Conservation (phyloP, 2,329 filamentous ascomycete genomes). For the Beauveria pseudobassiana region DNA sequence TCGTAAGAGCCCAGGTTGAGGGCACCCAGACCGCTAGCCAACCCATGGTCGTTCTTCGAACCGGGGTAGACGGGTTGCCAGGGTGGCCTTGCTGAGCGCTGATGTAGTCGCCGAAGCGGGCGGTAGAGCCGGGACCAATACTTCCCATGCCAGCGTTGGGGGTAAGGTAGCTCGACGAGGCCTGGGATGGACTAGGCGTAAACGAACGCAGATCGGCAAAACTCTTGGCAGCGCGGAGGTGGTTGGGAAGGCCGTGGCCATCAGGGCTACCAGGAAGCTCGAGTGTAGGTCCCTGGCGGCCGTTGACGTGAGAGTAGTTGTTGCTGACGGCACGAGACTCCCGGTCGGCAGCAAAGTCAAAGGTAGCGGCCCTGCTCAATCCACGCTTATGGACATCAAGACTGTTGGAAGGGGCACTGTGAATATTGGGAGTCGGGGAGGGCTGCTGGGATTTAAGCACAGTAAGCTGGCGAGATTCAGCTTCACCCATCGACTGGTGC, state of each 20-base stretch:
- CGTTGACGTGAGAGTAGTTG: conserved; percentile 64
- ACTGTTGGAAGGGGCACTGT: conserved; percentile 54
- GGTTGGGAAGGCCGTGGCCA: conserved; percentile 56
- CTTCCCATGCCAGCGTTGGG: conserved; percentile 44
- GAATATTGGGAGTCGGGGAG: conserved; percentile 46
- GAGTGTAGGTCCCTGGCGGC: conserved; percentile 77
- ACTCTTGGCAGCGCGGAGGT: conserved; percentile 88
- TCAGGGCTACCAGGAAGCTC: conserved; percentile 78
- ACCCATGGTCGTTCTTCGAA: conserved; percentile 29
- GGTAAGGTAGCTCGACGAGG: conserved; percentile 66
- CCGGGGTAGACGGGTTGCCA: conserved; percentile 30
- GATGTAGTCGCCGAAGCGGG: conserved; percentile 40
- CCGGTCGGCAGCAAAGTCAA: conserved; percentile 82
- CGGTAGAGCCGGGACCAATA: conserved; percentile 33
- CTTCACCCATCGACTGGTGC: conserved; percentile 82
- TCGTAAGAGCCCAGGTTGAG: conserved; percentile 47
- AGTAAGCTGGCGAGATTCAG: conserved; percentile 82
- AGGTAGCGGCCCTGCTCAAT: conserved; percentile 90
- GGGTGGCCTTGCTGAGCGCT: conserved; percentile 28
- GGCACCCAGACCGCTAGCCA: conserved; percentile 42
- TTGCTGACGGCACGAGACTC: conserved; percentile 58
- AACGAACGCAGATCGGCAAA: conserved; percentile 93
- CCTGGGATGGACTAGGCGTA: conserved; percentile 85
- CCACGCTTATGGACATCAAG: conserved; percentile 74
- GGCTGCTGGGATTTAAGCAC: conserved; percentile 64